Conservation (phyloP, 768 basidiomycete genomes). For the Baorangia bicolor region DNA sequence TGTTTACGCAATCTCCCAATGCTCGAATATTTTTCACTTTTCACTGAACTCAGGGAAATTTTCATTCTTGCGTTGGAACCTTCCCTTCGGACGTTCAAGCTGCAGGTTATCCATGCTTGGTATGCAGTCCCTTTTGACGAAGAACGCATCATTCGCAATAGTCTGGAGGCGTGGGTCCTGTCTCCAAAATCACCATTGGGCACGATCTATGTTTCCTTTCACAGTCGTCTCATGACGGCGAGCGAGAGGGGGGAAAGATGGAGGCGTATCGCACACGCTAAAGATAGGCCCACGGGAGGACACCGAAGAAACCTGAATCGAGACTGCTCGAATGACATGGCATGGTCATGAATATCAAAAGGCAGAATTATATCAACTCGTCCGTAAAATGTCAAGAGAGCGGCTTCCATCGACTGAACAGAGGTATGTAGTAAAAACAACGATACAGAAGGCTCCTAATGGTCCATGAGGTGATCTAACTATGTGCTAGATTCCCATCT, state of each 20-base stretch:
- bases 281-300: constrained; percentile 33
- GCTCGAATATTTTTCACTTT: constrained; percentile 38
- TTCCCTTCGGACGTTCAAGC: constrained; percentile 33
- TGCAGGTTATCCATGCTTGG: constrained; percentile 37
- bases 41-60: constrained; percentile 33
- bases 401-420: background rate
- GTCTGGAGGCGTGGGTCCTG: constrained; percentile 27
- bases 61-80: constrained; percentile 34
- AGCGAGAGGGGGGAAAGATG: constrained; percentile 25
- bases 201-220: constrained; percentile 20
- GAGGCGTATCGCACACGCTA: constrained; percentile 26
- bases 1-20: constrained; percentile 27
- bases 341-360: background rate
- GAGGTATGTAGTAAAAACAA: background rate
- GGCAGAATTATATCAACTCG: background rate
- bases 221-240: constrained; percentile 19
- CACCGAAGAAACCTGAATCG: constrained; percentile 10
- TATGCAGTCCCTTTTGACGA: constrained; percentile 31
- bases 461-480: constrained; percentile 10
- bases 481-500: background rate
- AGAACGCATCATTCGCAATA: constrained; percentile 32
- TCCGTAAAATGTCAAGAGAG: background rate
- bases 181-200: constrained; percentile 4
- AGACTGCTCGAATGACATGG: background rate
- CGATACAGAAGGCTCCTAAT: background rate